Evolutionary conservation across 176 grass and related monocot species (phyloP).

Genomic region (Pontederia paniculata): DNA sequence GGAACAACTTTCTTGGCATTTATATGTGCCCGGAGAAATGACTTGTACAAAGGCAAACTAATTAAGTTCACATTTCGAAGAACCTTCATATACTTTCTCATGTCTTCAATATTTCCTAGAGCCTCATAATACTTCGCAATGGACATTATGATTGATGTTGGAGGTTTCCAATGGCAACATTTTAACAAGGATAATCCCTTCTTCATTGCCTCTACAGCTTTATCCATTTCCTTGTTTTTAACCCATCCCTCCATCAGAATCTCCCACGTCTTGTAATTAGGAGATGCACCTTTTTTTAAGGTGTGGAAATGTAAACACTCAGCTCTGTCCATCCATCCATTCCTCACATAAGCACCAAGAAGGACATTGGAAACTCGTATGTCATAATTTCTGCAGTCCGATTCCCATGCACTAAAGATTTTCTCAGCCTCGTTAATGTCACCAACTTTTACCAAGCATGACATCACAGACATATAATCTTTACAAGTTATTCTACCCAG

Average conservation of each 20-base stretch:
- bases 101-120: slow-evolving; percentile 26
- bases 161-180: slow-evolving; percentile 51
- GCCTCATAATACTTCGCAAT: slow-evolving; percentile 61
- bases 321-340: slow-evolving; percentile 73
- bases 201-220: slow-evolving; percentile 65
- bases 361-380: slow-evolving; percentile 66
- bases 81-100: slow-evolving; percentile 36
- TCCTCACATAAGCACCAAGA: slow-evolving; percentile 77
- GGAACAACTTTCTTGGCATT: slow-evolving; percentile 30
- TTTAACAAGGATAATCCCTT: slow-evolving; percentile 51
- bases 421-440: slow-evolving; percentile 47
- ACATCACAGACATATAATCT: slow-evolving; percentile 62
- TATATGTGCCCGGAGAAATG: slow-evolving; percentile 51
- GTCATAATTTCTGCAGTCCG: slow-evolving; percentile 42
- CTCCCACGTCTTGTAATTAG: slow-evolving; percentile 92
- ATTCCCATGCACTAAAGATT: slow-evolving; percentile 67
- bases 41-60: slow-evolving; percentile 56
- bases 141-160: slow-evolving; percentile 29
- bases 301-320: slow-evolving; percentile 59
- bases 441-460: slow-evolving; percentile 55
- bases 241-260: slow-evolving; percentile 71
- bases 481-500: slow-evolving; percentile 44
- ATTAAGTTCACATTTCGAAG: slow-evolving; percentile 44
- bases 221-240: slow-evolving; percentile 54
- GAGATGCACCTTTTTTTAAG: slow-evolving; percentile 46